These are phyloP conservation scores for Suillus subalutaceus DNA, from an alignment of 768 basidiomycete species.

Conservation along the genomic window DNA sequence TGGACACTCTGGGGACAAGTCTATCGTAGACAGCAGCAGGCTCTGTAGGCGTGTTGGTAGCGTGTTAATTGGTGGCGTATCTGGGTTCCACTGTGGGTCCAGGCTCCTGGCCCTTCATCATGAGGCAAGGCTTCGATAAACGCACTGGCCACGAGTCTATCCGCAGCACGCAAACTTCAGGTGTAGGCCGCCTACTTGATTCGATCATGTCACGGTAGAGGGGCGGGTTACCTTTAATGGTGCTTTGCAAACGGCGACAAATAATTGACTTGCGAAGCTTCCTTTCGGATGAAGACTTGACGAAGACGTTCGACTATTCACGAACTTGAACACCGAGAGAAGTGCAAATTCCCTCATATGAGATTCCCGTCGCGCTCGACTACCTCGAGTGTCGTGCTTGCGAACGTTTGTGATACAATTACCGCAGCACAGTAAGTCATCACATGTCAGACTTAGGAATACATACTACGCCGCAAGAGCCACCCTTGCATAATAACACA, in stretches of 20 bases:
- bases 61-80: not conserved
- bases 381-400: constrained; percentile 82
- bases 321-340: constrained; percentile 80
- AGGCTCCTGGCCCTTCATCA: not conserved
- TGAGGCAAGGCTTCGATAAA: not conserved
- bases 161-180: not conserved
- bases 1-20: not conserved
- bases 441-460: constrained; percentile 10
- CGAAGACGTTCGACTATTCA: constrained; percentile 73
- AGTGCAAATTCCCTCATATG: constrained; percentile 82
- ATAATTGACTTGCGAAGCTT: not conserved
- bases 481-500: not conserved
- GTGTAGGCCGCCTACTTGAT: not conserved
- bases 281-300: too few species aligned
- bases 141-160: not conserved
- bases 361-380: constrained; percentile 44
- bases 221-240: not conserved
- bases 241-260: not conserved
- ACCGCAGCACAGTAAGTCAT: constrained; percentile 51
- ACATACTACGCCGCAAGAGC: constrained; percentile 48
- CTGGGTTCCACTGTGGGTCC: not conserved
- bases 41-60: not conserved
- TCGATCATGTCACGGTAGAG: not conserved
- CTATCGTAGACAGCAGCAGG: not conserved
- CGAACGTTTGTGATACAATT: constrained; percentile 79